phyloP scores from a whole-genome alignment of 352 stramenopile genomes.

The Pseudoperonospora humuli region DNA sequence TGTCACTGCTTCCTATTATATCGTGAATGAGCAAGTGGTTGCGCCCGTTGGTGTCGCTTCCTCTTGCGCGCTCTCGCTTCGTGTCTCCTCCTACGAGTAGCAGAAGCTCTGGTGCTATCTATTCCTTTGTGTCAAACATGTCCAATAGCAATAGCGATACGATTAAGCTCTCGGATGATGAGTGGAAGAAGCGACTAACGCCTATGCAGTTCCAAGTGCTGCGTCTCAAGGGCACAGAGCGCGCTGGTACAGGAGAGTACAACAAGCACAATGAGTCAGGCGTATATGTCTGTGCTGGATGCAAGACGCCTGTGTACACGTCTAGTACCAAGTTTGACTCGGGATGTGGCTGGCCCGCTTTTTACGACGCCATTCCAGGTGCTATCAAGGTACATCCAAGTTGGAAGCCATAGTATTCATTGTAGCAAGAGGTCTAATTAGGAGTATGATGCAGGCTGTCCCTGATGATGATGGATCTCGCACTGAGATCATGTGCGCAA shows the following conservation, averaged over 20 bases:
- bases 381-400: slow-evolving; percentile 56
- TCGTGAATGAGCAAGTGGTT: slow-evolving; percentile 23
- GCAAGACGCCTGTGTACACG: slow-evolving; percentile 83
- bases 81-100: neutral
- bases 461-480: slow-evolving; percentile 61
- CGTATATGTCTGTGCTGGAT: slow-evolving; percentile 84
- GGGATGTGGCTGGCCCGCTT: slow-evolving; percentile 86
- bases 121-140: slow-evolving; percentile 32
- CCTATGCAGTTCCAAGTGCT: slow-evolving; percentile 81
- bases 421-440: neutral
- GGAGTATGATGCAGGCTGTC: slow-evolving; percentile 31
- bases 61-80: slow-evolving; percentile 4
- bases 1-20: no score
- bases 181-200: slow-evolving; percentile 80
- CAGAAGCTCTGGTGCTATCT: neutral
- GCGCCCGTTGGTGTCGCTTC: slow-evolving; percentile 18
- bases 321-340: slow-evolving; percentile 88
- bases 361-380: slow-evolving; percentile 85
- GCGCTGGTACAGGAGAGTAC: slow-evolving; percentile 81
- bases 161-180: slow-evolving; percentile 48
- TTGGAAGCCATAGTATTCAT: neutral
- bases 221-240: slow-evolving; percentile 87
- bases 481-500: slow-evolving; percentile 85
- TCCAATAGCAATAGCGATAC: slow-evolving; percentile 23
- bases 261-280: slow-evolving; percentile 83